Evolutionary conservation across 495 filamentous ascomycete species (phyloP), one percentile per base, ranked within the genome.

Genomic region (Barbatosphaeria neglecta): DNA sequence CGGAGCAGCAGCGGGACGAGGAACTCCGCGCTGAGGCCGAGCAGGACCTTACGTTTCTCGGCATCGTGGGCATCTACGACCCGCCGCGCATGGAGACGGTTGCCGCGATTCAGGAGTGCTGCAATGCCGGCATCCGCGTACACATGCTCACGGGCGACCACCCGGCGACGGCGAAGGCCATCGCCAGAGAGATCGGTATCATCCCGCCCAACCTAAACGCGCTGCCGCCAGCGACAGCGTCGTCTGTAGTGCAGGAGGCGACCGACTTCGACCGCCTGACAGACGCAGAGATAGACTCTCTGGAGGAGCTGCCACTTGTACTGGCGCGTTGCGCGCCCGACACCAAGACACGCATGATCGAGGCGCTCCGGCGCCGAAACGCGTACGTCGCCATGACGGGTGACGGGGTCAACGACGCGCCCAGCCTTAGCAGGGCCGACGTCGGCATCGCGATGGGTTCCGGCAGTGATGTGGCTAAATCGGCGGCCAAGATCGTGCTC

Each of bases 381-480:
- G 60, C 65, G 18, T 82, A 71, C 52, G 78, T 75, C 64, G 75
- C 74, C 41, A 81, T 81, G 76, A 81, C 76, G 6, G 77, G 86
- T 13, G 87, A 93, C 56, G 86, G 87, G 5, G 87, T 93, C 41
- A 93, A 93, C 53, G 86, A 93, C 50, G 84, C 85, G 1, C 87
- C 87, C 0, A 84, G 83, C 10, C 68, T 93, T 22, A 83, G 82
- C 48, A 69, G 77, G 19, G 83, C 87, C 3, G 86, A 92, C 52
- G 84, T 90, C 7, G 86, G 86, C 22, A 92, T 92, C 48, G 86
- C 86, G 18, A 90, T 90, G 85, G 86, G 86, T 13, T 77, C 81
- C 38, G 89, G 88, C 4, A 88, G 83, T 20, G 89, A 94, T 50
- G 88, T 94, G n/a, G 88, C 88, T 22, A 93, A 90, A 59, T 85